Conservation (phyloP, 306 rosid genomes). For the Neltuma alba region DNA sequence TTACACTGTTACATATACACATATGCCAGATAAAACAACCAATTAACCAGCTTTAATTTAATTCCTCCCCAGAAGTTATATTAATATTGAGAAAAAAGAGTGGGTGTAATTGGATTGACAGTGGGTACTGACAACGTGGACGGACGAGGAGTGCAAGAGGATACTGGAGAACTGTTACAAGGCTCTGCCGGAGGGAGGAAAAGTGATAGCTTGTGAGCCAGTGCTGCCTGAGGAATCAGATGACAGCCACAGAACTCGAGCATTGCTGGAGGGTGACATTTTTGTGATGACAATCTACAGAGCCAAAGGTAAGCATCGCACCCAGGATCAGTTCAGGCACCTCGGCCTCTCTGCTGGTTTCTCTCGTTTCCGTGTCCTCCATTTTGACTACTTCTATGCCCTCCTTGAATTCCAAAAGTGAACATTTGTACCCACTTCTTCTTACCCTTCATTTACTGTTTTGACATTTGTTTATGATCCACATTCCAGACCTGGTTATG, state of each 20-base stretch:
- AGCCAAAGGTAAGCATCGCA: conserved; percentile 81
- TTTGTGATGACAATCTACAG: conserved; percentile 85
- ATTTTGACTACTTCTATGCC: conserved; percentile 65
- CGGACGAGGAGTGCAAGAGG: conserved; percentile 72
- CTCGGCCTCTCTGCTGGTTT: conserved; percentile 70
- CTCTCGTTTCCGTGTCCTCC: conserved; percentile 55
- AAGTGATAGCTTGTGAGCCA: conserved; percentile 86
- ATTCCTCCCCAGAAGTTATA: too few relatives aligned
- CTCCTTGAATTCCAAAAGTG: conserved; percentile 78
- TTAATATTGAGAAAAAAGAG: too few relatives aligned
- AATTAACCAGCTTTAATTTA: too few relatives aligned
- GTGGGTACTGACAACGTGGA: conserved; percentile 94
- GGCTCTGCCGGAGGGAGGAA: conserved; percentile 81
- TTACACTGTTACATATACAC: too few relatives aligned
- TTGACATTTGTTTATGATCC: background rate
- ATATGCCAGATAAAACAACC: too few relatives aligned
- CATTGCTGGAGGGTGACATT: conserved; percentile 74
- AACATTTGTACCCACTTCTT: background rate
- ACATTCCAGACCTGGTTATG: background rate
- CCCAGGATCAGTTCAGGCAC: conserved; percentile 60
- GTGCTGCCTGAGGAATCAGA: conserved; percentile 75
- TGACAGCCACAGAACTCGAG: conserved; percentile 74
- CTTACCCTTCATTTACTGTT: background rate
- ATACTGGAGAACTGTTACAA: conserved; percentile 76
- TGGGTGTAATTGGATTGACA: conserved; percentile 37